These are phyloP conservation scores for Lichtheimia ornata DNA, from an alignment of 371 early-diverging fungal species.

Conservation along the genomic window DNA sequence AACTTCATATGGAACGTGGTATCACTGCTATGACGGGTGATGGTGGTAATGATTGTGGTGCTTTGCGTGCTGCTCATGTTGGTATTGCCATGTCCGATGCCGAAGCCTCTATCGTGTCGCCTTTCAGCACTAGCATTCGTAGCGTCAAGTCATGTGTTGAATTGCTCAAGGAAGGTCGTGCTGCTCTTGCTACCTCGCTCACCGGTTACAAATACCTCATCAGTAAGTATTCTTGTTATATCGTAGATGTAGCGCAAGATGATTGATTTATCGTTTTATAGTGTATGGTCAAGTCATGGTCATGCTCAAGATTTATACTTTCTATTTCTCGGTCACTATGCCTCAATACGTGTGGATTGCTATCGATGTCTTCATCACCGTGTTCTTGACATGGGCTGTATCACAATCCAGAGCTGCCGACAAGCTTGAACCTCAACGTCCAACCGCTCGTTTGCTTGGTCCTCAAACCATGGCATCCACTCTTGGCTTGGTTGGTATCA, in stretches of 20 bases:
- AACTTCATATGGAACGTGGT: slow-evolving; percentile 47
- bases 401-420: slow-evolving; percentile 62
- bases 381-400: slow-evolving; percentile 49
- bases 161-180: slow-evolving; percentile 69
- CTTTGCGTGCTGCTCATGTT: slow-evolving; percentile 89
- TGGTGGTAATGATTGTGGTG: slow-evolving; percentile 98
- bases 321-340: slow-evolving; percentile 57
- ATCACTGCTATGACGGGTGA: slow-evolving; percentile 97
- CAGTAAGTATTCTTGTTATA: slow-evolving; percentile 1
- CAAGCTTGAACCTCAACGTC: slow-evolving; percentile 58
- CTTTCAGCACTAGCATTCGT: slow-evolving; percentile 73
- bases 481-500: slow-evolving; percentile 67
- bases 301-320: slow-evolving; percentile 55
- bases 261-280: not conserved
- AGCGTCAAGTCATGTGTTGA: slow-evolving; percentile 70
- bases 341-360: slow-evolving; percentile 64
- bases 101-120: slow-evolving; percentile 80
- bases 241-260: not conserved
- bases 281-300: slow-evolving; percentile 78
- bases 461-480: slow-evolving; percentile 69
- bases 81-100: slow-evolving; percentile 90
- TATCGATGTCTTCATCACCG: slow-evolving; percentile 60
- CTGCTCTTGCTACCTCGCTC: slow-evolving; percentile 75
- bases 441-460: slow-evolving; percentile 75
- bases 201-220: slow-evolving; percentile 77